A percentile compares a stretch with the other conserved stretches of the same genome.
These are phyloP conservation scores for Jackrogersella minutella DNA, from an alignment of 495 filamentous ascomycete species.

Conservation along the genomic window DNA sequence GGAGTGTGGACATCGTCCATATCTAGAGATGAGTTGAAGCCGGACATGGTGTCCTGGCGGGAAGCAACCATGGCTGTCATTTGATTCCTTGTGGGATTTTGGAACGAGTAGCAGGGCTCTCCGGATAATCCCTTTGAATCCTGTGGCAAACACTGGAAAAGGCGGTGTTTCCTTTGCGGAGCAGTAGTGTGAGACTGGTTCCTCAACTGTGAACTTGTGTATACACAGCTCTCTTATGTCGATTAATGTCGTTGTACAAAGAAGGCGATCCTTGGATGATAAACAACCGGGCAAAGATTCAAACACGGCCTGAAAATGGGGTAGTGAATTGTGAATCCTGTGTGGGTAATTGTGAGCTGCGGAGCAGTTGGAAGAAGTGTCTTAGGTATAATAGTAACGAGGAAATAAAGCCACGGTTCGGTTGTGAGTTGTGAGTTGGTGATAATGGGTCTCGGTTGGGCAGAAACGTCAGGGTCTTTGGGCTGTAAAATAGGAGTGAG, in stretches of 20 bases:
- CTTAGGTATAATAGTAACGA: constrained; percentile 44
- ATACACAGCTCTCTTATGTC: constrained; percentile 31
- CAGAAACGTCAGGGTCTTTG: constrained; percentile 56
- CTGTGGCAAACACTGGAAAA: constrained; percentile 40
- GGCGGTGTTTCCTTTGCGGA: constrained; percentile 34
- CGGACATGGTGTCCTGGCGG: constrained; percentile 57
- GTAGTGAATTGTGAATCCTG: constrained; percentile 33
- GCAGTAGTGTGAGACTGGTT: constrained; percentile 42
- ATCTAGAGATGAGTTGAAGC: constrained; percentile 56
- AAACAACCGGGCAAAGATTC: constrained; percentile 21
- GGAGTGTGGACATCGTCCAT: constrained; percentile 62
- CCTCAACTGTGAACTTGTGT: constrained; percentile 40
- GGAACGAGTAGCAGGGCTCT: constrained; percentile 34
- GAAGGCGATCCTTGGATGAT: constrained; percentile 35
- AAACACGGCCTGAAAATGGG: constrained; percentile 34
- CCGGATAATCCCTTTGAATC: constrained; percentile 42
- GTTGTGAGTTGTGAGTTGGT: constrained; percentile 28
- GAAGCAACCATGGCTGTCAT: constrained; percentile 57
- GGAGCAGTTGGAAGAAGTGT: constrained; percentile 28
- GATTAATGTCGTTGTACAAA: constrained; percentile 28
- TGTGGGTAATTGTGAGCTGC: constrained; percentile 16
- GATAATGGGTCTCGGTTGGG: constrained; percentile 51
- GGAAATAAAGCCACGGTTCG: constrained; percentile 39
- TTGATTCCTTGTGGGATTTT: constrained; percentile 38
- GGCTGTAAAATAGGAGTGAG: constrained; percentile 55